Conservation (phyloP, 2,329 filamentous ascomycete genomes). For the Aaosphaeria arxii region DNA sequence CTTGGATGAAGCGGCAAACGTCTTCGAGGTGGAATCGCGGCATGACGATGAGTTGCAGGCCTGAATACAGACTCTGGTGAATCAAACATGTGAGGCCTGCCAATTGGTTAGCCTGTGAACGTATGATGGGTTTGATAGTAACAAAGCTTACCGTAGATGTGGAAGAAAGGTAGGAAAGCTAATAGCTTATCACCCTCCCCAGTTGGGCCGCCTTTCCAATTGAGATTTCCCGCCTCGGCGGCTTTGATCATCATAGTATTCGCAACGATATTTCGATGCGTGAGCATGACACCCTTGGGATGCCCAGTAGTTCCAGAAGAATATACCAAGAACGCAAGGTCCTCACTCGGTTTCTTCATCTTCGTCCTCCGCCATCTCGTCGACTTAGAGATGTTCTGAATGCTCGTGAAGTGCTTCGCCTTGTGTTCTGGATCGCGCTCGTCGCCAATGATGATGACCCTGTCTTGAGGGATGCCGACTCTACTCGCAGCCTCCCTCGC, state of each 20-base stretch:
- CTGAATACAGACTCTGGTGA: conserved; percentile 64
- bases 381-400: conserved; percentile 62
- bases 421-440: conserved; percentile 56
- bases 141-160: conserved; percentile 73
- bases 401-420: conserved; percentile 70
- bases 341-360: conserved; percentile 61
- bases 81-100: conserved; percentile 69
- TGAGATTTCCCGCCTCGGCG: conserved; percentile 49
- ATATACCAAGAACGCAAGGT: conserved; percentile 83
- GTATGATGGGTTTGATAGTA: background rate
- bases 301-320: conserved; percentile 86
- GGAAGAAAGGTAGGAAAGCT: conserved; percentile 83
- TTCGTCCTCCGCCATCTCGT: conserved; percentile 59
- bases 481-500: conserved; percentile 66
- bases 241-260: conserved; percentile 55
- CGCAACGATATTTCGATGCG: conserved; percentile 76
- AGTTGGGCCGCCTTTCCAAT: conserved; percentile 56
- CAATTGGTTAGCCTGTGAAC: conserved; percentile 3
- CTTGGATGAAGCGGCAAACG: conserved; percentile 74
- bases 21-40: conserved; percentile 77
- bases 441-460: conserved; percentile 75
- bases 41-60: conserved; percentile 68
- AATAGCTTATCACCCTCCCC: conserved; percentile 69
- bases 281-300: conserved; percentile 88
- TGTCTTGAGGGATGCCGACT: conserved; percentile 67